These are phyloP conservation scores for Graphiopsis chlorocephala DNA, from an alignment of 2,329 filamentous ascomycete species.

Conservation along the genomic window DNA sequence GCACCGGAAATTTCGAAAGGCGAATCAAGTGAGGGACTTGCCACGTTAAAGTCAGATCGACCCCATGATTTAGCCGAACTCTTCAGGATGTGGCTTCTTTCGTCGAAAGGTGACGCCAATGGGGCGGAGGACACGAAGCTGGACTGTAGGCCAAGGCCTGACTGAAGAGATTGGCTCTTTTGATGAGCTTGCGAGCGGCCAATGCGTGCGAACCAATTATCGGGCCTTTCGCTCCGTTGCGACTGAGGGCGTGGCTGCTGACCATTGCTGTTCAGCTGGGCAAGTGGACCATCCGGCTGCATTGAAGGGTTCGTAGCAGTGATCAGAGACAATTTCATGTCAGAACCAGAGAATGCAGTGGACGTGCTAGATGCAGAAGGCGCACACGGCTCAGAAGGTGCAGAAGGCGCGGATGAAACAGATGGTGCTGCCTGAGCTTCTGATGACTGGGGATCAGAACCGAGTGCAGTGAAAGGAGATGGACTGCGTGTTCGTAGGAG, in stretches of 20 bases:
- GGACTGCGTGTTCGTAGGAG: slow-evolving; percentile 60
- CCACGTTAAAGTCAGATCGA: slow-evolving; percentile 30
- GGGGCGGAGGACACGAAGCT: slow-evolving; percentile 19
- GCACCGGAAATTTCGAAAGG: slow-evolving; percentile 56
- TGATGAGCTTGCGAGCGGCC: slow-evolving; percentile 49
- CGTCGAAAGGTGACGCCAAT: slow-evolving; percentile 46
- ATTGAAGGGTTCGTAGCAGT: slow-evolving; percentile 52
- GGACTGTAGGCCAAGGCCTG: slow-evolving; percentile 40
- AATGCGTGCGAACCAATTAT: slow-evolving; percentile 42
- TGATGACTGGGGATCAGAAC: slow-evolving; percentile 30
- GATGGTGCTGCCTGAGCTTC: slow-evolving; percentile 16
- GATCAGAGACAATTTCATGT: slow-evolving; percentile 51
- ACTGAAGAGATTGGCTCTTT: slow-evolving; percentile 51
- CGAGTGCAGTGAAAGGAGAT: slow-evolving; percentile 51
- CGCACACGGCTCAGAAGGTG: background rate
- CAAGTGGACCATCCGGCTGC: slow-evolving; percentile 49
- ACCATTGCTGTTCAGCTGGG: slow-evolving; percentile 43
- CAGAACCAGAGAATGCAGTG: slow-evolving; percentile 46
- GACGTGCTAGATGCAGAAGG: slow-evolving; percentile 18
- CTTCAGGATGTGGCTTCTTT: slow-evolving; percentile 32
- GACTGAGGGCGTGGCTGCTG: slow-evolving; percentile 33
- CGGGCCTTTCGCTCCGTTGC: slow-evolving; percentile 29
- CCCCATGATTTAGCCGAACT: slow-evolving; percentile 35
- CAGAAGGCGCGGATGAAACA: slow-evolving; percentile 20
- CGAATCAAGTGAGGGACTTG: slow-evolving; percentile 42